Evolutionary conservation across 768 basidiomycete species (phyloP).

Genomic region (Nidularia pulvinata): DNA sequence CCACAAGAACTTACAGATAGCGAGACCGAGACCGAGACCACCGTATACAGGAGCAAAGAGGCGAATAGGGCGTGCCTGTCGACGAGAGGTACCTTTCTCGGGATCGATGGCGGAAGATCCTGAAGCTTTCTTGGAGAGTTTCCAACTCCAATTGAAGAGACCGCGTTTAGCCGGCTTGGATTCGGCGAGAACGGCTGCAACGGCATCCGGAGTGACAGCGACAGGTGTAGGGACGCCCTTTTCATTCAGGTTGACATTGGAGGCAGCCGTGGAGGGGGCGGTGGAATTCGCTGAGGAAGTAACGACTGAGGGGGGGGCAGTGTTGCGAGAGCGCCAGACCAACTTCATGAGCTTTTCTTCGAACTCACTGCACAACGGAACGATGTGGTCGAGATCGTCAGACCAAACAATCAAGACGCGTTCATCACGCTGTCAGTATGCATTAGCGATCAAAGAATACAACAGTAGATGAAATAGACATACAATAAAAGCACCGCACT

Average conservation of each 20-base stretch:
- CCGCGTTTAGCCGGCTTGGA: constrained; percentile 21
- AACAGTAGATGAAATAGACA: constrained; percentile 18
- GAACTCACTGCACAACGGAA: constrained; percentile 72
- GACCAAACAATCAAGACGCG: constrained; percentile 85
- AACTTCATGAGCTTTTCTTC: constrained; percentile 66
- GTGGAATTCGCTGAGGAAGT: constrained; percentile 34
- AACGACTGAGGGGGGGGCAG: constrained; percentile 30
- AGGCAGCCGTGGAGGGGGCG: constrained; percentile 46
- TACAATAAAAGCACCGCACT: constrained; percentile 87
- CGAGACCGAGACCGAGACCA: constrained; percentile 67
- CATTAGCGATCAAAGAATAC: constrained; percentile 1
- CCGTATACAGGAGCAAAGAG: constrained; percentile 74
- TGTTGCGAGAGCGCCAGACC: constrained; percentile 47
- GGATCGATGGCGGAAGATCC: constrained; percentile 31
- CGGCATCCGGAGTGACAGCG: constrained; percentile 20
- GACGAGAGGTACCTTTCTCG: constrained; percentile 45
- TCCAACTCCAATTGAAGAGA: constrained; percentile 46
- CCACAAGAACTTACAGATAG: constrained; percentile 50
- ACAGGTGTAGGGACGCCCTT: constrained; percentile 25
- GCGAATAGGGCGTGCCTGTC: constrained; percentile 44
- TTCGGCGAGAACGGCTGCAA: constrained; percentile 26
- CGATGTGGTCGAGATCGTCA: constrained; percentile 78
- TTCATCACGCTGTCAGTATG: constrained; percentile 66
- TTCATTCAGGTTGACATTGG: constrained; percentile 56
- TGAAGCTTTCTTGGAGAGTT: constrained; percentile 31